Evolutionary conservation across 192 early-diverging fungal species (phyloP).

Genomic region (Coemansia sp.): DNA sequence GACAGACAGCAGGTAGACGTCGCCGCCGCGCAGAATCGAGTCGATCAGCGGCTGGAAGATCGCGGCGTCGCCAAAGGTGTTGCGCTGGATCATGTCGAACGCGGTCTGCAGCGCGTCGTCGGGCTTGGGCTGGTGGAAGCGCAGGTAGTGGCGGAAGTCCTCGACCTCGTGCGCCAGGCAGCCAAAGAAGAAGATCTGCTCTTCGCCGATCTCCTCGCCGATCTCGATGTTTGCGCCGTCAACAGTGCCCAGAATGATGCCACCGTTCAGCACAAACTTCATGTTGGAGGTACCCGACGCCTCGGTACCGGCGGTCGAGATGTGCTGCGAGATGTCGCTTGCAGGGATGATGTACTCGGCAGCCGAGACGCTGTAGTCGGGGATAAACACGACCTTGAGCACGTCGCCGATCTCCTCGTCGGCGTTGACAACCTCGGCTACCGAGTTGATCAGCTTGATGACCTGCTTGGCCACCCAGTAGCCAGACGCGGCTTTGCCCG

Average conservation of each 20-base stretch:
- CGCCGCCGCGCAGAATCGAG: constrained; percentile 78
- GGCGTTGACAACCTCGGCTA: constrained; percentile 83
- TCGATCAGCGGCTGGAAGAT: constrained; percentile 79
- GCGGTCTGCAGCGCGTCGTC: constrained; percentile 80
- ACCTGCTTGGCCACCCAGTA: constrained; percentile 99
- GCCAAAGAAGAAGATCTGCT: constrained; percentile 99
- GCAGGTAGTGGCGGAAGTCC: constrained; percentile 89
- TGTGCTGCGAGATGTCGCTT: constrained; percentile 99
- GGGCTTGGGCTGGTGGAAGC: constrained; percentile 75
- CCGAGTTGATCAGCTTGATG: constrained; percentile 98
- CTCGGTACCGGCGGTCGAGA: constrained; percentile 98
- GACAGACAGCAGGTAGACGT: constrained; percentile 62
- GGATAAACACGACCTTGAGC: constrained; percentile 96
- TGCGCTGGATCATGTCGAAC: constrained; percentile 75
- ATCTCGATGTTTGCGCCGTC: constrained; percentile 99
- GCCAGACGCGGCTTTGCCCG: constrained; percentile 96
- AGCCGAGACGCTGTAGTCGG: constrained; percentile 97
- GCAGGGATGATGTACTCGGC: constrained; percentile 96
- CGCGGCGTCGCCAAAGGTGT: constrained; percentile 78
- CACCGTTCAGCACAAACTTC: constrained; percentile 99
- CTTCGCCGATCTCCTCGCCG: constrained; percentile 91
- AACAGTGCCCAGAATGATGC: constrained; percentile 95
- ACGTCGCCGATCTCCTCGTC: constrained; percentile 77
- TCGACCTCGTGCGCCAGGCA: constrained; percentile 87
- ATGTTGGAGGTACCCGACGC: constrained; percentile 99